Evolutionary conservation across 2,329 filamentous ascomycete genomes (phyloP).

Genomic region (Colletotrichum liriopes): DNA sequence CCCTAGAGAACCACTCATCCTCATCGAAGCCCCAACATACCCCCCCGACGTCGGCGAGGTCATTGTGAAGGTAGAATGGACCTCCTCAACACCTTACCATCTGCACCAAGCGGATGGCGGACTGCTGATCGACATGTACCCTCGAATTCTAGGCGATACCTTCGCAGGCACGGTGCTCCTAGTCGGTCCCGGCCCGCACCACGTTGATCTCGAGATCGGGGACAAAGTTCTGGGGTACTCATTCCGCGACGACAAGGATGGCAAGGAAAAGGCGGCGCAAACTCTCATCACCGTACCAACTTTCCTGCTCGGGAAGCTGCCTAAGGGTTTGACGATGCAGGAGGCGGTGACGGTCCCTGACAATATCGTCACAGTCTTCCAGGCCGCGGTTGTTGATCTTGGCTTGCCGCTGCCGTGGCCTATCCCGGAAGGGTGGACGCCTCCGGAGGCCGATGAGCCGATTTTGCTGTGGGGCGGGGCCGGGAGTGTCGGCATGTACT

Average conservation of each 20-base stretch:
- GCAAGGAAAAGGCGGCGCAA: constrained; percentile 68
- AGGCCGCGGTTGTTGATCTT: constrained; percentile 66
- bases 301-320: constrained; percentile 64
- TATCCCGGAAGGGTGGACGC: constrained; percentile 59
- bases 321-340: constrained; percentile 56
- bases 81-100: constrained; percentile 73
- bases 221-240: constrained; percentile 72
- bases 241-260: constrained; percentile 60
- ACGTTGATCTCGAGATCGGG: constrained; percentile 61
- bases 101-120: constrained; percentile 75
- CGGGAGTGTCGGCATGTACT: constrained; percentile 66
- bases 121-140: constrained; percentile 64
- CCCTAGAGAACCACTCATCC: constrained; percentile 46
- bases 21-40: constrained; percentile 47
- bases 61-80: constrained; percentile 70
- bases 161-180: constrained; percentile 68
- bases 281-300: constrained; percentile 68
- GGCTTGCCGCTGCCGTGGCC: constrained; percentile 71
- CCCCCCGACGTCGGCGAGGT: constrained; percentile 63
- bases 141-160: constrained; percentile 66
- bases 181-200: constrained; percentile 56
- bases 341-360: constrained; percentile 69
- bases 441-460: constrained; percentile 53
- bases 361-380: constrained; percentile 73
- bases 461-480: constrained; percentile 69